Base-by-base conservation (phyloP, 177 flowering plant genomes). In the Vitis hybrid region DNA sequence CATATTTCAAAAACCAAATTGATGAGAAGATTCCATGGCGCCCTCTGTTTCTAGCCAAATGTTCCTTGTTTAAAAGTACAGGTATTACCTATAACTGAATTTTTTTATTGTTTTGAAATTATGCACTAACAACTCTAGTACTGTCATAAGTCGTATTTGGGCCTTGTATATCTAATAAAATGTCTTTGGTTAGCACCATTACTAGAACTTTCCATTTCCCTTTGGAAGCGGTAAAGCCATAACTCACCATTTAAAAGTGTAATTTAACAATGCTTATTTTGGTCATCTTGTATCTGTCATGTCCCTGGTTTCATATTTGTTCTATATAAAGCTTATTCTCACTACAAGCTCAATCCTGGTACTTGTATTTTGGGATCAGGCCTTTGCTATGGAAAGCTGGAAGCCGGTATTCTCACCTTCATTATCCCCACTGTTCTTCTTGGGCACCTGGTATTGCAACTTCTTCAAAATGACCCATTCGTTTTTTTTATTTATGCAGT, bases 341-440 rank as follows among this genome's bases (percentile, higher is more conserved):
- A 15, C 8, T 14, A 53, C 19, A 4, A 16, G 16, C 51, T 64
- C 51, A 10, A 13, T 18, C 60, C 55, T 15, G 33, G 52, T 5
- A 26, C 20, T 60, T 29, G 16, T 12, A 12, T 64, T 62, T 26
- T 1, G 2, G 33, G 62, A 50, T 51, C 75, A 94, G 98, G 97
- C 58, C 97, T 94, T 66, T 94, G 98, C 83, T 92, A 94, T 77
- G 98, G 98, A 11, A 94, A 94, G 82, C 77, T 94, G 70, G 97
- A 94, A 83, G 98, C 98, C 67, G 97, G 90, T n/a, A 2, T 90
- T 52, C 84, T 94, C 66, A 91, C 98, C 53, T 89, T 94, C 75
- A 75, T 89, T 16, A 86, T 94, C 72, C 98, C 97, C 3, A 67
- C 84, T 14, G 33, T 86, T 75, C 90, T 92, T 72, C 95, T 94